A percentile compares a stretch with the other conserved stretches of the same genome.
Conservation (phyloP, 75 land plant genomes). For the Picea glauca region DNA sequence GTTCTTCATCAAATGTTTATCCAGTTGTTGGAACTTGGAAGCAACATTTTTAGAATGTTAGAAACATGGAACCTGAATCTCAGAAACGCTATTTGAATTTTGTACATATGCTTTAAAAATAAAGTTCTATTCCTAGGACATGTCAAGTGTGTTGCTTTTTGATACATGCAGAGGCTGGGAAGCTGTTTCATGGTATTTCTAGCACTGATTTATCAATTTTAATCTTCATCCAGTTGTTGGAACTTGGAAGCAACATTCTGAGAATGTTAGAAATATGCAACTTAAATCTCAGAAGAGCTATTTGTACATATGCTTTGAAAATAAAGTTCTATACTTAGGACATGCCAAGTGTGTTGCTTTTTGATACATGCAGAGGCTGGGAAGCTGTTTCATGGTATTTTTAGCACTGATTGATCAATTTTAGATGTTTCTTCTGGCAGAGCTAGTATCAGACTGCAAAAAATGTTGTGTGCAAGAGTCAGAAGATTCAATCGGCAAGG, state of each 20-base stretch:
- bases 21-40: not conserved
- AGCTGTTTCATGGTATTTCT: not conserved
- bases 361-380: not conserved
- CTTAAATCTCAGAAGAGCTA: not conserved
- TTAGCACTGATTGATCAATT: not conserved
- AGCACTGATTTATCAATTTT: not conserved
- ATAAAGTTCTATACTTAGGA: not conserved
- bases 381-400: not conserved
- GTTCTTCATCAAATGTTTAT: not conserved
- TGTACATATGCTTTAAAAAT: not conserved
- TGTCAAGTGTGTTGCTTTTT: not conserved
- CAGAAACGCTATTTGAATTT: too few species aligned
- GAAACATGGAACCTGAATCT: not conserved
- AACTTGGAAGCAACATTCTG: not conserved
- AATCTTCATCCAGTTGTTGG: too few species aligned
- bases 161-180: not conserved
- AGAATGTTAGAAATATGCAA: not conserved
- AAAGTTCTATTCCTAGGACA: not conserved
- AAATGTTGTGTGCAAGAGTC: conserved; percentile 78
- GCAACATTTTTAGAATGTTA: not conserved
- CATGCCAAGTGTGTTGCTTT: not conserved
- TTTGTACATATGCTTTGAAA: not conserved
- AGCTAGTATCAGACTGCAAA: conserved; percentile 78
- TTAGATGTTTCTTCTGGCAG: conserved; percentile 33
- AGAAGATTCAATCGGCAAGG: conserved; percentile 87